Evolutionary conservation across 2,329 filamentous ascomycete genomes (phyloP).

Genomic region (Aspergillus unguis): DNA sequence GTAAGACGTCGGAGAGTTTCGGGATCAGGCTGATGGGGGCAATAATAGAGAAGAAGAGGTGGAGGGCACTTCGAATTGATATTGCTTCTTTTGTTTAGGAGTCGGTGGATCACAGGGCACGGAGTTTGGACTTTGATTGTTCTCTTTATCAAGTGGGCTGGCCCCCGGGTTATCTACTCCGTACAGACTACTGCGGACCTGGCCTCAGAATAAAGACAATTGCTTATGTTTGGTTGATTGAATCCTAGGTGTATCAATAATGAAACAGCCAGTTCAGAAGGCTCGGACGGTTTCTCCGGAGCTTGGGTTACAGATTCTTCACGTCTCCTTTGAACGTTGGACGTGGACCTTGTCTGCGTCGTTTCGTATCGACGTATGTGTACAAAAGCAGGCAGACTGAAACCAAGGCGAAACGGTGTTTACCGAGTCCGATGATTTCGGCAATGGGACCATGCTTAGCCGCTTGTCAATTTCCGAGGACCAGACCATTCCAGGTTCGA

Average conservation of each 20-base stretch:
- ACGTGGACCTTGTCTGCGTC: no score
- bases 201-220: not conserved
- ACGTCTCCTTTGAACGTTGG: not conserved
- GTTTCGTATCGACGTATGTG: no score
- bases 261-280: no score
- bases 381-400: no score
- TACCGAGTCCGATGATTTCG: conserved; percentile 2
- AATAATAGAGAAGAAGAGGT: not conserved
- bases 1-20: not conserved
- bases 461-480: not conserved
- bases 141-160: not conserved
- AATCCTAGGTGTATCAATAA: no score
- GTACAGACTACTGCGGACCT: not conserved
- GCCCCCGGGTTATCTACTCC: not conserved
- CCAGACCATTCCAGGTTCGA: not conserved
- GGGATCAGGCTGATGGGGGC: not conserved
- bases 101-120: not conserved
- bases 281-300: not conserved
- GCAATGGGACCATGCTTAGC: conserved; percentile 6
- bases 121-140: not conserved
- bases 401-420: not conserved
- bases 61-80: not conserved
- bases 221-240: no score
- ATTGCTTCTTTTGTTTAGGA: not conserved
- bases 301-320: not conserved